Conservation (phyloP, 345 rosid species). For the Euclidium syriacum region DNA sequence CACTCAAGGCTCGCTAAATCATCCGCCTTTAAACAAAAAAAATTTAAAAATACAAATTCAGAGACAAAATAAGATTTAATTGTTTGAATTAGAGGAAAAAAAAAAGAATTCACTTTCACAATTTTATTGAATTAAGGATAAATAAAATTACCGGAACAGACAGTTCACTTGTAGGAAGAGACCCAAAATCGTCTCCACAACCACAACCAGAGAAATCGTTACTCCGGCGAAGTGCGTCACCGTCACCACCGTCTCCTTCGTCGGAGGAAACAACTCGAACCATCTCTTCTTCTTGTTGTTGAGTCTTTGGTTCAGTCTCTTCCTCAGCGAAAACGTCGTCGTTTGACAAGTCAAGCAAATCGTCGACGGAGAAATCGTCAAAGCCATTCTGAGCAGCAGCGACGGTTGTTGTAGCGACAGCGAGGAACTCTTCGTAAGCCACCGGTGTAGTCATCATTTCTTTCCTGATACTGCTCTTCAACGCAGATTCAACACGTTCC, state of each 20-base stretch:
- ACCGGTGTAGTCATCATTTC: constrained; percentile 46
- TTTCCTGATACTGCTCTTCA: constrained; percentile 56
- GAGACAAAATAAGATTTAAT: neutral
- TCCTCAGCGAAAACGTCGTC: constrained; percentile 47
- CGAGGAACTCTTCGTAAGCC: constrained; percentile 35
- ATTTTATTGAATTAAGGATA: neutral
- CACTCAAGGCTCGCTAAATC: constrained; percentile 77
- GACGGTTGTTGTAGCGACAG: constrained; percentile 24
- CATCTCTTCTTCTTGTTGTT: constrained; percentile 21
- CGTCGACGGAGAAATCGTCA: constrained; percentile 76
- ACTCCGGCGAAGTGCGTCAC: neutral
- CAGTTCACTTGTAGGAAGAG: constrained; percentile 51
- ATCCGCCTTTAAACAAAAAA: constrained; percentile 49
- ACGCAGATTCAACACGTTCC: constrained; percentile 64
- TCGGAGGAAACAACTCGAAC: constrained; percentile 21
- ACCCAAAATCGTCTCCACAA: constrained; percentile 38
- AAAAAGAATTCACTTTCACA: neutral
- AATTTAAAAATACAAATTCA: neutral
- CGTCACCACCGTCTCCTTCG: constrained; percentile 14
- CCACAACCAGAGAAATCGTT: constrained; percentile 22
- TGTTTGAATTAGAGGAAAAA: neutral
- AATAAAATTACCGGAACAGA: constrained; percentile 50
- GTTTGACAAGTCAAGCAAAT: constrained; percentile 74
- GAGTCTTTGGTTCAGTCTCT: constrained; percentile 19
- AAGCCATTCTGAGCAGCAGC: constrained; percentile 34